Evolutionary conservation across 192 early-diverging fungal genomes (phyloP), one percentile per base, ranked within the genome.

Genomic region (Coemansia sp.): DNA sequence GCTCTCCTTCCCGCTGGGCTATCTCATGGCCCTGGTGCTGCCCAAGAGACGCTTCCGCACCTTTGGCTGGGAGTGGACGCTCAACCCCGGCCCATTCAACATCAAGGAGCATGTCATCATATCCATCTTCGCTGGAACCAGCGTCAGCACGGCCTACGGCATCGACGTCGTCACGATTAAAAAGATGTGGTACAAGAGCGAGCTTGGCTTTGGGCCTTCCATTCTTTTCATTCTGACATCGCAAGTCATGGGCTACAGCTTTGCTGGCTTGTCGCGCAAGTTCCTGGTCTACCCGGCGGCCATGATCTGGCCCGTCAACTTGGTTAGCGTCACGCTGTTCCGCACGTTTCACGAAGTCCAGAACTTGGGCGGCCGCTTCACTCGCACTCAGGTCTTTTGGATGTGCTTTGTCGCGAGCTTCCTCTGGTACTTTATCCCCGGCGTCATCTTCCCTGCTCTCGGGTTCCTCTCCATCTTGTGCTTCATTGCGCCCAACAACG

Each of bases 41-140:
- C 91, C 92, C 12, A 78, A 76, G 15, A 66, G 69, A 24, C 83
- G 75, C 19, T 72, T 89, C 62, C 46, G 54, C n/a, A 49, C 85
- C 0, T 87, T 88, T 65, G 80, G 87, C 17, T 78, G 61, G 62
- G 51, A 71, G 37, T 83, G 81, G 81, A 59, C 81, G n/a, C 84
- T 94, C 35, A 96, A 96, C 64, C 90, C 92, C 0, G 94, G 94
- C 0, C 94, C 90, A 15, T 96, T 95, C 82, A 88, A 84, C 64
- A 88, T 94, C 67, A 97, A 97, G 73, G 95, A 94, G 64, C 92
- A 95, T 68, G 93, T 91, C 2, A 80, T 97, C 17, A 91, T 94
- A 31, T 88, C 87, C 17, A 85, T 95, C 51, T 89, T 94, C 73
- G 89, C 89, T 40, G 88, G 87, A 37, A 85, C 89, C 17, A 88